Evolutionary conservation across 495 filamentous ascomycete species (phyloP).

Genomic region (Penicillium psychrofluorescens): DNA sequence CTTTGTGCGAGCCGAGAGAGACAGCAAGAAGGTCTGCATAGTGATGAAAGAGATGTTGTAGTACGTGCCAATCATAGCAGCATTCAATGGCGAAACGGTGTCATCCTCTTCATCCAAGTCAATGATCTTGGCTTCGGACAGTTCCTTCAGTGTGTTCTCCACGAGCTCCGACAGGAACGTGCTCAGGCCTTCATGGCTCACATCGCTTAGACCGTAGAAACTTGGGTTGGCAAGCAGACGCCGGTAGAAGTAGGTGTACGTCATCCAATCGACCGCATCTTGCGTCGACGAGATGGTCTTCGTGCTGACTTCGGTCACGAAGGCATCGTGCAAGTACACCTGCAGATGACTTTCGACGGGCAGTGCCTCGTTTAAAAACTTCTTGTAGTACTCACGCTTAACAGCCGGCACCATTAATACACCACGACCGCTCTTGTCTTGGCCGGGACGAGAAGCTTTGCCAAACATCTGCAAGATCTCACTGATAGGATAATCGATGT

Average conservation of each 20-base stretch:
- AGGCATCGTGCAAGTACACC: slow-evolving; percentile 85
- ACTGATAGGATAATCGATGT: slow-evolving; percentile 92
- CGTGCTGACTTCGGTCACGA: slow-evolving; percentile 93
- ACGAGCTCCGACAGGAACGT: slow-evolving; percentile 93
- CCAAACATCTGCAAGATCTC: slow-evolving; percentile 99
- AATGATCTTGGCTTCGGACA: slow-evolving; percentile 90
- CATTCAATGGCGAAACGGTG: slow-evolving; percentile 79
- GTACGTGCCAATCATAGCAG: slow-evolving; percentile 96
- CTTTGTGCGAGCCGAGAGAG: slow-evolving; percentile 78
- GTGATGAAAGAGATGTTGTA: slow-evolving; percentile 99
- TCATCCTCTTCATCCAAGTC: slow-evolving; percentile 97
- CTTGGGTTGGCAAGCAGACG: slow-evolving; percentile 94
- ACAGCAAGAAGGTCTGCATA: slow-evolving; percentile 99
- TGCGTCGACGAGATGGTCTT: slow-evolving; percentile 90
- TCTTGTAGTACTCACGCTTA: slow-evolving; percentile 96
- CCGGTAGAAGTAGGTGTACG: slow-evolving; percentile 97
- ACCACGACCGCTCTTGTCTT: slow-evolving; percentile 77
- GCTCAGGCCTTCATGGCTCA: slow-evolving; percentile 87
- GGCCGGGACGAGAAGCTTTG: slow-evolving; percentile 70
- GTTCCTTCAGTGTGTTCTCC: slow-evolving; percentile 84
- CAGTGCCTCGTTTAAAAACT: slow-evolving; percentile 94
- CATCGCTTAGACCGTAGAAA: slow-evolving; percentile 87
- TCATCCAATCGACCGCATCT: slow-evolving; percentile 97
- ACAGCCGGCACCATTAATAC: slow-evolving; percentile 92
- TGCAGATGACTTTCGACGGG: slow-evolving; percentile 94